A percentile compares a stretch with the other conserved stretches of the same genome.
These are phyloP conservation scores for Blastobotrys parvus DNA, from an alignment of 805 yeast genomes.

Conservation along the genomic window DNA sequence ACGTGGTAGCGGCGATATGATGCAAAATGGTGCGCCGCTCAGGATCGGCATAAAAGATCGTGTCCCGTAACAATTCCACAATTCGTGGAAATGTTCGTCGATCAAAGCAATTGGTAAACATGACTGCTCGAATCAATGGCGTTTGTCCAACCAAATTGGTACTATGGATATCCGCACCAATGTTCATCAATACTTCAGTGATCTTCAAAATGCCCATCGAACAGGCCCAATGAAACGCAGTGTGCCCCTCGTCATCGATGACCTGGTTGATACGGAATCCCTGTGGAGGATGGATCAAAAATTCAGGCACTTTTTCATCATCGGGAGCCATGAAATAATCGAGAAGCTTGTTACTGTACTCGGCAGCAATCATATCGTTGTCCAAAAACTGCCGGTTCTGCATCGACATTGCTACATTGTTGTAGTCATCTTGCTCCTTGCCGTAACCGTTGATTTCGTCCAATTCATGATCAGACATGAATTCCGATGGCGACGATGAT, in stretches of 20 bases:
- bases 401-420: slow-evolving; percentile 5
- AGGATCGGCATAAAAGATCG: slow-evolving; percentile 71
- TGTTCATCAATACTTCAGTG: slow-evolving; percentile 62
- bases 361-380: slow-evolving; percentile 12
- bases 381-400: slow-evolving; percentile 5
- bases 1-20: slow-evolving; percentile 67
- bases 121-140: slow-evolving; percentile 75
- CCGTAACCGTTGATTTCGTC: slow-evolving; percentile 29
- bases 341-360: slow-evolving; percentile 32
- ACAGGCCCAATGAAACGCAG: slow-evolving; percentile 96
- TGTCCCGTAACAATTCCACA: slow-evolving; percentile 64
- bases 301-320: slow-evolving; percentile 53
- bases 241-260: slow-evolving; percentile 90
- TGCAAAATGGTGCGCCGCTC: slow-evolving; percentile 72
- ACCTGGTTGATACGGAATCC: slow-evolving; percentile 67
- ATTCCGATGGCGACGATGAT: slow-evolving; percentile 44
- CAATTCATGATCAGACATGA: slow-evolving; percentile 45
- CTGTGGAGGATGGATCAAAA: slow-evolving; percentile 53
- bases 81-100: slow-evolving; percentile 72
- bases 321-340: slow-evolving; percentile 52
- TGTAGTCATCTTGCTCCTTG: slow-evolving; percentile 5
- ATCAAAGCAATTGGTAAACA: slow-evolving; percentile 82
- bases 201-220: slow-evolving; percentile 82
- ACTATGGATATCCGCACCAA: slow-evolving; percentile 62
- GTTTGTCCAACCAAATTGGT: slow-evolving; percentile 71